Conservation (phyloP, 2,329 filamentous ascomycete species). For the Penicillium griseofulvum region DNA sequence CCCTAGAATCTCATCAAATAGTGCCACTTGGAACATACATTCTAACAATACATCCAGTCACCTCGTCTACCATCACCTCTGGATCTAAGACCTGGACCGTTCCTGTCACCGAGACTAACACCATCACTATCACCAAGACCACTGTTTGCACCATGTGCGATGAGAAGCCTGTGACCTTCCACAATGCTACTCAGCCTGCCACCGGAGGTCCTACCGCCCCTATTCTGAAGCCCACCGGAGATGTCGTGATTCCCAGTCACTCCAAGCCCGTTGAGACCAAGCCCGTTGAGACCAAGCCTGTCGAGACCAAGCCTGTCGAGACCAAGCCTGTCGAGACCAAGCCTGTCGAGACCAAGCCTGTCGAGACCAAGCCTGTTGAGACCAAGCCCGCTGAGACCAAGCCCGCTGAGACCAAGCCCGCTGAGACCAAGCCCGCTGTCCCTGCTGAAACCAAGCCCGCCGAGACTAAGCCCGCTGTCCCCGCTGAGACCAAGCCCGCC, state of each 20-base stretch:
- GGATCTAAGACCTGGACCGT: slow-evolving; percentile 28
- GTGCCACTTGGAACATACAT: neutral
- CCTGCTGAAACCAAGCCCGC: too few species aligned
- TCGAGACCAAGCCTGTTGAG: neutral
- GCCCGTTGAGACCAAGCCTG: slow-evolving; percentile 1
- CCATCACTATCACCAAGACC: slow-evolving; percentile 31
- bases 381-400: slow-evolving; percentile 7
- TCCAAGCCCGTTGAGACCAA: neutral
- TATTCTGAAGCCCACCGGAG: slow-evolving; percentile 11
- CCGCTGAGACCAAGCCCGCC: too few species aligned
- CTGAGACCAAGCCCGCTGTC: too few species aligned
- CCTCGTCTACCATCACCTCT: slow-evolving; percentile 29
- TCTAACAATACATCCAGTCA: slow-evolving; percentile 22
- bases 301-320: neutral
- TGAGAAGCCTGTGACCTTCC: slow-evolving; percentile 17
- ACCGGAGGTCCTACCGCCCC: slow-evolving; percentile 7
- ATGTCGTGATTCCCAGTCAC: slow-evolving; percentile 2
- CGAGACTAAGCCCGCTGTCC: too few species aligned
- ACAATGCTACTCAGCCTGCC: slow-evolving; percentile 11
- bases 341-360: neutral
- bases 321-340: neutral
- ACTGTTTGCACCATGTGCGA: slow-evolving; percentile 25
- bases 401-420: slow-evolving; percentile 4
- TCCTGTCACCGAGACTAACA: slow-evolving; percentile 33
- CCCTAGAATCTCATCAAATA: neutral